phyloP scores from a whole-genome alignment of 1,284 basidiomycete species.

The Malassezia furfur region DNA sequence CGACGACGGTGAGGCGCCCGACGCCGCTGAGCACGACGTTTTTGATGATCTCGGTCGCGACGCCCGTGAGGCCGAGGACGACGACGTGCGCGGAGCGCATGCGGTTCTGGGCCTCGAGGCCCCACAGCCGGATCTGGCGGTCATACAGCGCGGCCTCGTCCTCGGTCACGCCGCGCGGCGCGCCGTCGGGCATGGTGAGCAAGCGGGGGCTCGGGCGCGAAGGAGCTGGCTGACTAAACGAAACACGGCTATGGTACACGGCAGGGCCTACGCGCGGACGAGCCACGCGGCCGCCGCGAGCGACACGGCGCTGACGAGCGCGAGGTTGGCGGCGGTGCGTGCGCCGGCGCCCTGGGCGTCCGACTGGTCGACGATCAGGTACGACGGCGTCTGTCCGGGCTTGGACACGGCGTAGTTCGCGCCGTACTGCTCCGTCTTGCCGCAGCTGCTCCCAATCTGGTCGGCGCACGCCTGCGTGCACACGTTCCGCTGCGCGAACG shows the following conservation, averaged over 20 bases:
- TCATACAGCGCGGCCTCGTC: conserved; percentile 84
- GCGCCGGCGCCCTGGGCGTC: conserved; percentile 12
- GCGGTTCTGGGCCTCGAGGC: conserved; percentile 92
- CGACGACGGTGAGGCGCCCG: conserved; percentile 55
- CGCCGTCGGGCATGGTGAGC: background rate
- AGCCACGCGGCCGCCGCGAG: background rate
- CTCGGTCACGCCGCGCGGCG: conserved; percentile 7
- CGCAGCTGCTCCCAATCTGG: conserved; percentile 33
- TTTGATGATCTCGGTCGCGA: conserved; percentile 92
- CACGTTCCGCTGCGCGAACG: conserved; percentile 24
- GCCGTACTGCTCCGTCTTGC: conserved; percentile 34
- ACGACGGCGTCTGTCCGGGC: conserved; percentile 28
- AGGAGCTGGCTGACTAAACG: conserved; percentile 9
- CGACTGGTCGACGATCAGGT: conserved; percentile 19
- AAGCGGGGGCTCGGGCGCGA: too few relatives aligned
- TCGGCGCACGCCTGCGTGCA: conserved; percentile 27
- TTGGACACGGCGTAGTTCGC: conserved; percentile 36
- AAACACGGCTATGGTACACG: background rate
- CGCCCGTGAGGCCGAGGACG: conserved; percentile 67
- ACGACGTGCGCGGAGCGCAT: conserved; percentile 89
- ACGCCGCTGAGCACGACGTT: conserved; percentile 63
- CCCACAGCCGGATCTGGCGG: conserved; percentile 94
- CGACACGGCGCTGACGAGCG: background rate
- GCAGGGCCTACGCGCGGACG: background rate
- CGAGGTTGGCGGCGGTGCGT: background rate